A percentile compares a stretch with the other conserved stretches of the same genome.
Conservation (phyloP, 106 monocot genomes). For the Agapanthus africanus region DNA sequence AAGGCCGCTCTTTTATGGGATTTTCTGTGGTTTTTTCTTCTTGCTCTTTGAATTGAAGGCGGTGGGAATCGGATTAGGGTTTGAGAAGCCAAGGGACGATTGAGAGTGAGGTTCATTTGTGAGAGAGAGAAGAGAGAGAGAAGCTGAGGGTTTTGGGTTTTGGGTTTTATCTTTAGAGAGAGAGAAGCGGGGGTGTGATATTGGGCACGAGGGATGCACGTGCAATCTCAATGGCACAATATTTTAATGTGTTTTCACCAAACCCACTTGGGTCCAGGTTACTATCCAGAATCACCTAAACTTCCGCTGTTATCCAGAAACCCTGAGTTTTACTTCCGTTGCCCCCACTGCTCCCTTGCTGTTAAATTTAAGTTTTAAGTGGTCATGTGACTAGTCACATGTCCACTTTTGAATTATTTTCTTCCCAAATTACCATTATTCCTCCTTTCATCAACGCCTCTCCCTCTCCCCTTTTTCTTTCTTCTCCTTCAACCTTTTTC, state of each 20-base stretch:
- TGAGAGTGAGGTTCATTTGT: background rate
- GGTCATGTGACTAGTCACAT: too few relatives aligned
- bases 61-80: slow-evolving; percentile 7
- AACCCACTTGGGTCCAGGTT: background rate
- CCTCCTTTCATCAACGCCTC: too few relatives aligned
- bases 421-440: too few relatives aligned
- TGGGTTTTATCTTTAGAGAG: slow-evolving; percentile 19
- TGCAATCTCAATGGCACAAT: too few relatives aligned
- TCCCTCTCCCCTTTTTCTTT: too few relatives aligned
- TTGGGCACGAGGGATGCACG: background rate
- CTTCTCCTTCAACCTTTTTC: too few relatives aligned
- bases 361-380: too few relatives aligned
- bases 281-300: background rate
- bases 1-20: slow-evolving; percentile 7
- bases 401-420: too few relatives aligned
- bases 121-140: background rate
- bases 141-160: slow-evolving; percentile 19
- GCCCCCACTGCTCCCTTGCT: too few relatives aligned
- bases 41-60: background rate
- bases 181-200: background rate
- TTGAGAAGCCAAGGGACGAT: background rate
- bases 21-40: background rate
- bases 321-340: too few relatives aligned
- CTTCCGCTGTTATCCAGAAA: too few relatives aligned
- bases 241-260: too few relatives aligned